Conservation (phyloP, 2,329 filamentous ascomycete species). For the Spiromastix sp. region DNA sequence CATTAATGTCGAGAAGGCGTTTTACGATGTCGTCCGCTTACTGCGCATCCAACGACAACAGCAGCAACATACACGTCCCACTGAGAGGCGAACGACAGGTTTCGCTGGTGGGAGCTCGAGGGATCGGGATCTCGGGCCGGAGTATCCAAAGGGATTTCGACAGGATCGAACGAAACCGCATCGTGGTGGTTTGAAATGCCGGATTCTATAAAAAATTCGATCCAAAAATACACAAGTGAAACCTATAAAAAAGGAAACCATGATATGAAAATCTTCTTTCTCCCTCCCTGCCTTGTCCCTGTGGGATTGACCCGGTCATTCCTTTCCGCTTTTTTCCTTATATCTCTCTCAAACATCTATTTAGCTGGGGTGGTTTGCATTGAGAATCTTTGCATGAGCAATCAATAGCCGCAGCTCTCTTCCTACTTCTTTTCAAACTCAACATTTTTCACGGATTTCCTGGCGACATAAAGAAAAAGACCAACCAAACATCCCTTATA, state of each 20-base stretch:
- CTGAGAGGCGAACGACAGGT: conserved; percentile 28
- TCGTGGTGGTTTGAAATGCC: conserved; percentile 27
- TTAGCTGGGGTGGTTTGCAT: conserved; percentile 1
- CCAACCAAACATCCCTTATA: no score
- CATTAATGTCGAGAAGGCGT: conserved; percentile 96
- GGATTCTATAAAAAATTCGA: conserved; percentile 24
- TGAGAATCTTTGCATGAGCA: neutral
- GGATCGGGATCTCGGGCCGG: conserved; percentile 27
- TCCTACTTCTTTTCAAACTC: no score
- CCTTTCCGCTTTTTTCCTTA: neutral
- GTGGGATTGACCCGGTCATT: no score
- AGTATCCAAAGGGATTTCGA: conserved; percentile 30
- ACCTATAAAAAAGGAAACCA: neutral
- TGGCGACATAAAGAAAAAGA: no score
- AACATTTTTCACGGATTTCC: no score
- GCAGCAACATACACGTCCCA: conserved; percentile 24
- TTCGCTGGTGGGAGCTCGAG: conserved; percentile 22
- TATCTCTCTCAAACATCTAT: neutral
- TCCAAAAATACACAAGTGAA: neutral
- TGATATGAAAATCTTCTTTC: neutral
- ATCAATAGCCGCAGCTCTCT: no score
- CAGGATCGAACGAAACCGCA: conserved; percentile 27
- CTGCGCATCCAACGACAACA: conserved; percentile 70
- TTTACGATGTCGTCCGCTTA: conserved; percentile 92
- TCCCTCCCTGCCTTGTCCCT: no score